Base-by-base conservation (phyloP, 2,329 filamentous ascomycete species). In the Aspergillus puulaauensis region DNA sequence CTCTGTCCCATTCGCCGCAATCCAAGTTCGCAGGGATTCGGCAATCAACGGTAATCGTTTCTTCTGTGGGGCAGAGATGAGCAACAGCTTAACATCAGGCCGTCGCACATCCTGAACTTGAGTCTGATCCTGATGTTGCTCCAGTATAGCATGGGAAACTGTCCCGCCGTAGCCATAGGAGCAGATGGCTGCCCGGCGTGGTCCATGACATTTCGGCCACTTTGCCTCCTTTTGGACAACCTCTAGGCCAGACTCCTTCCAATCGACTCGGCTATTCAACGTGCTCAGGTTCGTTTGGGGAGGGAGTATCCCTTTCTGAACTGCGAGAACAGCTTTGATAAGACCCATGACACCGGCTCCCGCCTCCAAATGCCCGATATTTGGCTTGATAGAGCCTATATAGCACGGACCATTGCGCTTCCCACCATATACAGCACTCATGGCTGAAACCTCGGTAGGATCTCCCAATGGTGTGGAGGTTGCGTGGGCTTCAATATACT, bases 271-370 rank as follows among this genome's bases (percentile, higher is more conserved):
- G 3, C 64, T 67, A 55, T 74, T 77, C 8, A 74, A 65, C 43
- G 67, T 73, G 9, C 63, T 59, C 17, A 75, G 61, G 23, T 70
- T 69, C 35, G 73, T 66, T 33, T 77, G 76, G 1, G 73, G 75
- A 6, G 62, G 55, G 4, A 65, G 3, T 11, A 60, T 37, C 2
- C 68, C 66, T 15, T 67, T 64, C n/a, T 60, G 54, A 12, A 73
- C 31, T 0, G 64, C 58, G 21, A 70, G 31, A 4, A 71, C 56
- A 2, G 66, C 66, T 47, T 71, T 73, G 17, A 71, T 64, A 23
- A 71, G 48, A 3, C 66, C 64, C 31, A 69, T 57, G 2, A 57
- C 63, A 12, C 69, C 67, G 3, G 70, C 69, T 9, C 60, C 68
- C 2, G 68, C 70, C 51, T 72, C 70, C 7, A 71, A 49, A 48